Base-by-base conservation (phyloP, 306 rosid genomes). In the Lagenaria siceraria region DNA sequence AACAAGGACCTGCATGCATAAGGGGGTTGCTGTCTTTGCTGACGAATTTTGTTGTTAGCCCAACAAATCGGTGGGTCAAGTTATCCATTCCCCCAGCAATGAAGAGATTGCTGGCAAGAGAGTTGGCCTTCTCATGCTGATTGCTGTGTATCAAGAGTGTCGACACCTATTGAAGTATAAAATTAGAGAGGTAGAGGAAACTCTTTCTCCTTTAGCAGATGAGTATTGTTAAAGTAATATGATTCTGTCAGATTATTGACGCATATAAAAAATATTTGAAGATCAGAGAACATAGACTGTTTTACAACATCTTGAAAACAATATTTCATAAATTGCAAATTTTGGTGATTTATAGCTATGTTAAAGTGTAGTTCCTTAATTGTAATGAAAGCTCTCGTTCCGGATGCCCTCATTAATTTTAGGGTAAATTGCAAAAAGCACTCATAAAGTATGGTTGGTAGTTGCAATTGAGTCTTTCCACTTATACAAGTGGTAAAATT, bases 1-100 rank as follows among this genome's bases (percentile, higher is more conserved):
- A 92, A 90, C 82, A 88, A 84, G 80, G 96, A 91, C 85, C 88
- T 89, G 35, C 80, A 81, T 7, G 85, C 84, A 11, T 79, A 74
- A 58, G 77, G 51, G 55, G 74, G 51, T 43, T 21, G 33, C 61
- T 25, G 22, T 29, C 54, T 11, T 62, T 63, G 27, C 29, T 5
- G 60, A 38, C 55, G 77, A 73, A 72, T 42, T 48, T 48, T 36
- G 69, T 25, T 25, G 62, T 22, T n/a, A 51, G 80, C 76, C 78
- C 72, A 40, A 59, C 72, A 40, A 59, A 75, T 42, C 25, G 75
- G 38, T 75, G 52, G 3, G 49, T 70, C 46, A 68, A 68, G 74
- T 40, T 68, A 38, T 68, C 19, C 33, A 29, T 29, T 29, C 46
- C 51, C 56, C 83, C 82, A 76, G 88, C 80, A 43, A 83, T 77